phyloP scores from a whole-genome alignment of 495 filamentous ascomycete genomes.

The Tetracladium setigerum region DNA sequence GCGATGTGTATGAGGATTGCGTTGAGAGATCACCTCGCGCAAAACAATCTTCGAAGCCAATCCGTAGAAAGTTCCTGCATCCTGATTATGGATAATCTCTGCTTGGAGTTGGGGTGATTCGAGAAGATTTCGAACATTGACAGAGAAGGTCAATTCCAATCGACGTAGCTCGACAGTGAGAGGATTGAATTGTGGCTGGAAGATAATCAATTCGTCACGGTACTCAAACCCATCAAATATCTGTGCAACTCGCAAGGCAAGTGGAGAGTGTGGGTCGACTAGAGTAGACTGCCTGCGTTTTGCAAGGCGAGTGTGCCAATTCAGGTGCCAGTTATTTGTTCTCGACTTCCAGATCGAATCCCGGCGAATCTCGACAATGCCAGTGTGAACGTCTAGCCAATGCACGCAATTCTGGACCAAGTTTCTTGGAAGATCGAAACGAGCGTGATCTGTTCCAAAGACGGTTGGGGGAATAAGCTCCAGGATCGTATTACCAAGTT shows the following conservation, averaged over 20 bases:
- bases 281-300: slow-evolving; percentile 6
- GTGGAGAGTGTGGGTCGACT: slow-evolving; percentile 23
- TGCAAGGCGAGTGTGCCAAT: slow-evolving; percentile 19
- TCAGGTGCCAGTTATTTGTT: slow-evolving; percentile 22
- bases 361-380: slow-evolving; percentile 44
- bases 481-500: slow-evolving; percentile 5
- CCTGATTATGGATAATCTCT: slow-evolving; percentile 44
- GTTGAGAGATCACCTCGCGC: slow-evolving; percentile 17
- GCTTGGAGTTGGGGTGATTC: slow-evolving; percentile 33
- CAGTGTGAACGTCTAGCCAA: slow-evolving; percentile 46
- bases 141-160: slow-evolving; percentile 34
- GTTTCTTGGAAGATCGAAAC: slow-evolving; percentile 43
- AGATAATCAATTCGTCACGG: slow-evolving; percentile 28
- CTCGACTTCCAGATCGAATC: slow-evolving; percentile 33
- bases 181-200: slow-evolving; percentile 18
- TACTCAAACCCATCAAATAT: slow-evolving; percentile 29
- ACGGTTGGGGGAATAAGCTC: slow-evolving; percentile 28
- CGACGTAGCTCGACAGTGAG: slow-evolving; percentile 30
- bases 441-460: slow-evolving; percentile 26
- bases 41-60: slow-evolving; percentile 38
- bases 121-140: slow-evolving; percentile 29
- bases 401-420: slow-evolving; percentile 45
- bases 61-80: slow-evolving; percentile 43
- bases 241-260: slow-evolving; percentile 25
- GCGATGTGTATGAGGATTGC: too few species aligned